These are phyloP conservation scores for Jamesozyma spencerorum DNA, from an alignment of 805 yeast genomes.

Conservation along the genomic window DNA sequence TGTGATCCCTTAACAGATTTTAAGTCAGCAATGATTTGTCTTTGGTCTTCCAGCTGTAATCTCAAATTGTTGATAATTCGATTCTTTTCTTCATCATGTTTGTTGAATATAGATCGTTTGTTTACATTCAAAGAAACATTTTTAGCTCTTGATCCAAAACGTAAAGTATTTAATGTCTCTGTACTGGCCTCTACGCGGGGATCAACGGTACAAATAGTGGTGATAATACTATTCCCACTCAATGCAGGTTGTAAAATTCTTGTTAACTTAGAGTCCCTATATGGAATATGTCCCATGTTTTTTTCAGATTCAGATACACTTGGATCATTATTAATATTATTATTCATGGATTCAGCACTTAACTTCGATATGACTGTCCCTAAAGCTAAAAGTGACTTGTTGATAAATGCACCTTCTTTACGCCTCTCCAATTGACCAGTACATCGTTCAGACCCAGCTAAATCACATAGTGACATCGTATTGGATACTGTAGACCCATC, in stretches of 20 bases:
- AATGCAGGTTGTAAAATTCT: slow-evolving; percentile 85
- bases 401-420: slow-evolving; percentile 88
- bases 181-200: slow-evolving; percentile 49
- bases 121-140: slow-evolving; percentile 66
- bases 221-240: slow-evolving; percentile 76
- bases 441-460: slow-evolving; percentile 95
- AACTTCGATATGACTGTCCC: slow-evolving; percentile 87
- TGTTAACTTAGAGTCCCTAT: slow-evolving; percentile 87
- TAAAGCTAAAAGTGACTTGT: slow-evolving; percentile 80
- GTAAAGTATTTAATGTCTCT: slow-evolving; percentile 76
- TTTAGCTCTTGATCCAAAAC: slow-evolving; percentile 92
- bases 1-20: neutral
- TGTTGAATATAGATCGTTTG: slow-evolving; percentile 28
- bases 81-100: slow-evolving; percentile 32
- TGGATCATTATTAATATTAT: slow-evolving; percentile 18
- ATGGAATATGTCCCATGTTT: slow-evolving; percentile 57
- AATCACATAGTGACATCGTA: slow-evolving; percentile 78
- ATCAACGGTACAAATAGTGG: slow-evolving; percentile 81
- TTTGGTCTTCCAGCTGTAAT: slow-evolving; percentile 53
- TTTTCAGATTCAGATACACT: neutral
- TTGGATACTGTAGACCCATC: slow-evolving; percentile 37
- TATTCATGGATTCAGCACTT: slow-evolving; percentile 33
- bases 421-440: slow-evolving; percentile 58
- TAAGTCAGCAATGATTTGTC: slow-evolving; percentile 29
- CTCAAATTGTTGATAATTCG: slow-evolving; percentile 45